These are phyloP conservation scores for Pythium oligandrum DNA, from an alignment of 352 stramenopile genomes.

Conservation along the genomic window DNA sequence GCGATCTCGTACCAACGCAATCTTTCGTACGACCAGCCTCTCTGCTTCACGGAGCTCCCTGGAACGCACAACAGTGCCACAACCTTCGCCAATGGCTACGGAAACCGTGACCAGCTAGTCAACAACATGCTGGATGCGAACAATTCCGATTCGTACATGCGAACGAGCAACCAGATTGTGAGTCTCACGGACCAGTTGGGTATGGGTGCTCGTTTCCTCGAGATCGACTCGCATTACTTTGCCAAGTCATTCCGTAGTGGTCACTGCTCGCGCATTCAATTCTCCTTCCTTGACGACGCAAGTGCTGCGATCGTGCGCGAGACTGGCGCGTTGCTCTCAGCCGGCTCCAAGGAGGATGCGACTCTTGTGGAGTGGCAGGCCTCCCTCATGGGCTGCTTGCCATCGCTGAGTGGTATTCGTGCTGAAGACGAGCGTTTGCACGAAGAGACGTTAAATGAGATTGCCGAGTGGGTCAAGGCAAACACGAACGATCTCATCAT, in stretches of 20 bases:
- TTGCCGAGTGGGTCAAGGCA: slow-evolving; percentile 55
- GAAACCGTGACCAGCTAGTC: slow-evolving; percentile 72
- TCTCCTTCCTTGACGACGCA: slow-evolving; percentile 53
- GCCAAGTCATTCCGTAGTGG: slow-evolving; percentile 52
- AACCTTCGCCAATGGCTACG: slow-evolving; percentile 60
- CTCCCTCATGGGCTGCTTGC: slow-evolving; percentile 64
- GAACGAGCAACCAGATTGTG: slow-evolving; percentile 73
- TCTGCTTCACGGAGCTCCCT: slow-evolving; percentile 64
- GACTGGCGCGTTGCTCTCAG: slow-evolving; percentile 29
- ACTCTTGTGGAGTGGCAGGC: slow-evolving; percentile 48
- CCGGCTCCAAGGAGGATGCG: slow-evolving; percentile 18
- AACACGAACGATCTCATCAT: slow-evolving; percentile 44
- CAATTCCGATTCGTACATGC: slow-evolving; percentile 49
- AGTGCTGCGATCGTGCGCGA: slow-evolving; percentile 30
- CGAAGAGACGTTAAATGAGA: slow-evolving; percentile 45
- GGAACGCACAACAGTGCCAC: slow-evolving; percentile 79
- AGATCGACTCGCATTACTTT: slow-evolving; percentile 84
- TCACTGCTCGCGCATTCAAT: slow-evolving; percentile 63
- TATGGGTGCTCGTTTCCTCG: slow-evolving; percentile 69
- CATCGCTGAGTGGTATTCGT: slow-evolving; percentile 74
- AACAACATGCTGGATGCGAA: slow-evolving; percentile 48
- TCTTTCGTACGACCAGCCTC: slow-evolving; percentile 56
- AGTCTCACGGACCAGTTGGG: slow-evolving; percentile 75
- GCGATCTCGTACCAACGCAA: slow-evolving; percentile 67
- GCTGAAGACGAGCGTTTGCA: slow-evolving; percentile 52